A percentile compares a stretch with the other conserved stretches of the same genome.
Evolutionary conservation across 352 stramenopile species (phyloP).

Genomic region (Globisporangium polare): DNA sequence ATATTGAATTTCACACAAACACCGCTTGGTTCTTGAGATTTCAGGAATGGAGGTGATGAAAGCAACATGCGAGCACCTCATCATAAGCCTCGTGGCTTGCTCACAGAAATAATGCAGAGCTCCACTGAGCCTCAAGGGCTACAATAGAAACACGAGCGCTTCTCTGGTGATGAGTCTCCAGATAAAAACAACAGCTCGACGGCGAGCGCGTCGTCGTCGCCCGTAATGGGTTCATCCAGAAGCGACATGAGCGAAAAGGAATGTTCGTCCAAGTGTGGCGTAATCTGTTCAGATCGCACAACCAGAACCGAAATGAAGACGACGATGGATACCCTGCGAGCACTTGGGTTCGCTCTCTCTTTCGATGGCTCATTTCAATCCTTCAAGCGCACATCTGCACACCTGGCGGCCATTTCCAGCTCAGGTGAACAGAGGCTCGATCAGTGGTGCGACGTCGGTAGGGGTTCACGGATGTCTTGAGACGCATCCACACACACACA

Average conservation of each 20-base stretch:
- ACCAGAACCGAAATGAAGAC: neutral
- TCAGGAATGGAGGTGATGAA: too few species aligned
- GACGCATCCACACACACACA: too few species aligned
- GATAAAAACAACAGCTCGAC: neutral
- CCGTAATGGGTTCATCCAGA: neutral
- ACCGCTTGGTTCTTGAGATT: too few species aligned
- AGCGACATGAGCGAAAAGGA: neutral
- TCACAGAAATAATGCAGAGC: too few species aligned
- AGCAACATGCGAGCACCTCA: too few species aligned
- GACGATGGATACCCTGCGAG: neutral
- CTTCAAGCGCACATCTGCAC: too few species aligned
- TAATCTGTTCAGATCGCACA: neutral
- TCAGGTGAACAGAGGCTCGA: too few species aligned
- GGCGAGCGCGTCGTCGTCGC: neutral
- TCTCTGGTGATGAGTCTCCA: neutral
- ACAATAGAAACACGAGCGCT: neutral
- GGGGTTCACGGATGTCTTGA: too few species aligned
- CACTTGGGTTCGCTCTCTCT: neutral
- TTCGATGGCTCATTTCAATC: neutral
- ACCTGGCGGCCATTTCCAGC: too few species aligned
- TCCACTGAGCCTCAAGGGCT: neutral
- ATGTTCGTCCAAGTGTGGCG: neutral
- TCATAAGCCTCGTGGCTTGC: too few species aligned
- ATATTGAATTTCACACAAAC: too few species aligned
- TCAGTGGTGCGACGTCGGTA: too few species aligned